Base-by-base conservation (phyloP, 176 grass and related monocot genomes). In the Otatea glauca region DNA sequence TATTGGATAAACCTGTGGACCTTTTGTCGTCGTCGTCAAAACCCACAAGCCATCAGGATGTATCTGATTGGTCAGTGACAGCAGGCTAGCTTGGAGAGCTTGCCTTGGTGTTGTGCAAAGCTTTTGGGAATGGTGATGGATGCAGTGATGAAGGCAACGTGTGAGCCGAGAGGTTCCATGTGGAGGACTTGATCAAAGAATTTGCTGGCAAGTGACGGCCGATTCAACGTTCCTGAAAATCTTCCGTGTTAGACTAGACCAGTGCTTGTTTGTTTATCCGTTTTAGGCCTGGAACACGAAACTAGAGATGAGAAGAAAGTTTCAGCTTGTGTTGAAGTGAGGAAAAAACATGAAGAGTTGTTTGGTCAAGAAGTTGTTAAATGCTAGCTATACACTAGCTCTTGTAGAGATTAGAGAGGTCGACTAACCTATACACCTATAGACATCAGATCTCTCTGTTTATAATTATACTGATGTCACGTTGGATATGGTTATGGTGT, bases 141-240 rank as follows among this genome's bases (percentile, higher is more conserved):
- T 5, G 74, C 74, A 70, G 64, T 16, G 64, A 90, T 56, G 84
- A 55, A 39, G 50, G 82, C 43, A 49, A 84, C 74, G 70, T 85
- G 72, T 60, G 88, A 49, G 73, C 35, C 37, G 82, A 35, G 76
- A 44, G 41, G 70, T 78, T 87, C 85, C 50, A 75, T 75, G 70
- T 68, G 13, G 61, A 64, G 70, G 85, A 87, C 20, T 47, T 45
- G 78, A 87, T 81, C 77, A 74, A 21, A 81, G 18, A 7, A 66
- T 87, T 86, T 74, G 37, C 64, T 60, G 81, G 75, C 14, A 45
- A 68, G 78, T 74, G 79, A 60, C 84, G 60, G 79, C 79, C 61
- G 66, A 24, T 78, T 78, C 74, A 34, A 38, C 18, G 38, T 54
- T 59, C 78, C 61, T 72, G 76, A 48, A 65, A 43, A 21, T 3